These are phyloP conservation scores for Medicago truncatula DNA, from an alignment of 306 rosid genomes.

Conservation along the genomic window MtrunA17r5.0-ANR NC_053043.1:423001-423500, in stretches of 20 bases:
- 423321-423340: background rate
- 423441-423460: background rate
- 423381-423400: background rate
- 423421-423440: background rate
- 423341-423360: background rate
- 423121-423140: background rate
- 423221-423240: background rate
- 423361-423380: background rate
- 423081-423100: background rate
- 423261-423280: background rate
- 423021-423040: background rate
- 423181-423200: background rate
- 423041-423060: background rate
- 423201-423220: background rate
- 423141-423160: background rate
- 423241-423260: background rate
- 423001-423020: conserved; percentile 28
- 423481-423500: background rate
- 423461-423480: background rate
- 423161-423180: background rate
- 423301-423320: conserved; percentile 27
- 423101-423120: background rate
- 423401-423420: background rate
- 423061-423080: background rate
- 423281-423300: background rate